phyloP scores from a whole-genome alignment of 2,329 filamentous ascomycete species.

The Dryadomyces sulphureus region DNA sequence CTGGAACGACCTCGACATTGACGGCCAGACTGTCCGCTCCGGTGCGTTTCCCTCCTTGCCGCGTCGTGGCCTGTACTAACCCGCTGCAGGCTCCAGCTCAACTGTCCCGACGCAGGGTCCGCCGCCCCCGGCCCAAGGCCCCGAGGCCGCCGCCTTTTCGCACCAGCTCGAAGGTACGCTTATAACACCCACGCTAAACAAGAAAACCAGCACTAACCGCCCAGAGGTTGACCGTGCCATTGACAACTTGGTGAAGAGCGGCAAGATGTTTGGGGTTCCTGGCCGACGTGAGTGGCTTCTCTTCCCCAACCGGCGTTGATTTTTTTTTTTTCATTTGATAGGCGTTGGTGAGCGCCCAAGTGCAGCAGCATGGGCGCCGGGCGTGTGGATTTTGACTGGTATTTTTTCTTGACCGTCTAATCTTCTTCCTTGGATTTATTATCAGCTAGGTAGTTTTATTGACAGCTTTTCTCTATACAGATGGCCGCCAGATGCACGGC shows the following conservation, averaged over 20 bases:
- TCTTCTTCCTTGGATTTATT: neutral
- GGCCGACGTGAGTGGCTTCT: slow-evolving; percentile 67
- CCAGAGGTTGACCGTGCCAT: slow-evolving; percentile 90
- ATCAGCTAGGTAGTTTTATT: neutral
- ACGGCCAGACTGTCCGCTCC: slow-evolving; percentile 15
- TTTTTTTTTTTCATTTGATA: slow-evolving; percentile 24
- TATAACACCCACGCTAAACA: neutral
- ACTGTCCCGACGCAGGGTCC: slow-evolving; percentile 19
- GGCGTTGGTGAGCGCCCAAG: slow-evolving; percentile 39
- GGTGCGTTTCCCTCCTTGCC: slow-evolving; percentile 9
- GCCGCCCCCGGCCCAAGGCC: slow-evolving; percentile 8
- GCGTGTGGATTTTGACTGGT: neutral
- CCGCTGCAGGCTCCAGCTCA: slow-evolving; percentile 18
- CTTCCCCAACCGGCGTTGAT: slow-evolving; percentile 34
- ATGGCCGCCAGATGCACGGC: slow-evolving; percentile 52
- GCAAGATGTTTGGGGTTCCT: slow-evolving; percentile 64
- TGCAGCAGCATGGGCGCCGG: slow-evolving; percentile 13
- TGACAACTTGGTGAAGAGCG: slow-evolving; percentile 92
- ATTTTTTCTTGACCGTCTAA: slow-evolving; percentile 7
- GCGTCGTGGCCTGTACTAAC: neutral
- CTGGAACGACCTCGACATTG: slow-evolving; percentile 15
- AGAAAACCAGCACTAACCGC: neutral
- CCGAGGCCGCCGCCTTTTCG: slow-evolving; percentile 16
- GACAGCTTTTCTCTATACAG: slow-evolving; percentile 26
- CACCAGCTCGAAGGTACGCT: slow-evolving; percentile 24